Base-by-base conservation (phyloP, 2,329 filamentous ascomycete genomes). In the Tolypocladium inflatum region DNA sequence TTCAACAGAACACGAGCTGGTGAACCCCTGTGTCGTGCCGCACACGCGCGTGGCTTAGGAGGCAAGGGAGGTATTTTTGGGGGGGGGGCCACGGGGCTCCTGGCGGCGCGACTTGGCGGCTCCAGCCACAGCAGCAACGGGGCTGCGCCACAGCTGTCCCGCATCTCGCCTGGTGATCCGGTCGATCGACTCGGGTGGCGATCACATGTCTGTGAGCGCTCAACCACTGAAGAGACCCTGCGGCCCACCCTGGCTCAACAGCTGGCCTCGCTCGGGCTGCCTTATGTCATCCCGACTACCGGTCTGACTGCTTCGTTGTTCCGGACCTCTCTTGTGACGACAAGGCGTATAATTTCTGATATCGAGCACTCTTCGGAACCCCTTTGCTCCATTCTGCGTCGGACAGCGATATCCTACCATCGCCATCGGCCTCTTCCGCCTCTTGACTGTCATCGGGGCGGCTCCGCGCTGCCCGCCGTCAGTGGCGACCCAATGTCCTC, bases 401-500 rank as follows among this genome's bases (percentile, higher is more conserved):
- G 30, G 30, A 35, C 4, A 52, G 48, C 48, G 30, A 35, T 1
- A 23, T 38, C 42, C 35, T 56, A 26, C 26, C 42, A 33, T 50
- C 43, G 42, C 33, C 55, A 38, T 43, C 45, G 21, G 11, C n/a
- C n/a, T 48, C 43, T 19, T 51, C 41, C 17, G 15, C 23, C 37
- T 30, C 53, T 55, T 30, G 38, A 42, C 26, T 17, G 41, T 38
- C 41, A n/a, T 48, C 35, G 58, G 54, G 48, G 50, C 57, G 54
- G 54, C 54, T 55, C 30, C 39, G 38, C 26, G 57, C 45, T 38
- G 54, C 39, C 41, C 55, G 58, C 57, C 54, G 61, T 61, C 63
- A 52, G 57, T 62, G 56, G 60, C 61, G 56, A 59, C 61, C 64
- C 64, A 67, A 87, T 87, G 84, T 79, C 81, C 70, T 84, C 79